phyloP scores from a whole-genome alignment of 495 filamentous ascomycete genomes.

The Pseudomonodictys pantanalensis region DNA sequence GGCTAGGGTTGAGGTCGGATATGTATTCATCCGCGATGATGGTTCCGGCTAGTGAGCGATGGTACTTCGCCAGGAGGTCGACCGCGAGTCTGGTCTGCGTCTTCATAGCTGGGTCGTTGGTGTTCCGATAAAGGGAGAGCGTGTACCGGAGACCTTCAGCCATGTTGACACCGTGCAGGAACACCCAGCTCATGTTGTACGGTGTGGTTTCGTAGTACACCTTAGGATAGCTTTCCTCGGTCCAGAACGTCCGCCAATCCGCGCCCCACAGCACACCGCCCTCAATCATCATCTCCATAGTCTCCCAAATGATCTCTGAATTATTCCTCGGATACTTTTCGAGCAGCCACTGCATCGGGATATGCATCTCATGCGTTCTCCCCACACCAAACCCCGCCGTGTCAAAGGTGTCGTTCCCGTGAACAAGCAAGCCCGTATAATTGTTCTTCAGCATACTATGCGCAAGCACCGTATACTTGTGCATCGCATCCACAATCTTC shows the following conservation, averaged over 20 bases:
- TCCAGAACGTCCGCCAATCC: too few relatives aligned
- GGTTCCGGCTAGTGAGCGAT: conserved; percentile 37
- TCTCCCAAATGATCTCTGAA: neutral
- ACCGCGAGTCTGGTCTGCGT: conserved; percentile 45
- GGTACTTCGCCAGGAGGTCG: conserved; percentile 51
- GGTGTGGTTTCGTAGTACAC: conserved; percentile 44
- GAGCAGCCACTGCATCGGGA: neutral
- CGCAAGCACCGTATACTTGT: conserved; percentile 43
- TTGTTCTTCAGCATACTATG: conserved; percentile 52
- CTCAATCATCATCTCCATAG: neutral
- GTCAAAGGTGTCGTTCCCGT: conserved; percentile 44
- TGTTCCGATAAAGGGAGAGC: conserved; percentile 46
- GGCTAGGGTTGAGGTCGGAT: conserved; percentile 31
- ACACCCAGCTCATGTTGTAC: conserved; percentile 24
- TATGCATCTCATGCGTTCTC: neutral
- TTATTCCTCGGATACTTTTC: neutral
- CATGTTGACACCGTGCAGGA: conserved; percentile 50
- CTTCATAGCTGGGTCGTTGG: conserved; percentile 43
- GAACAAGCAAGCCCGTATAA: conserved; percentile 49
- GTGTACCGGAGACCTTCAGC: conserved; percentile 51
- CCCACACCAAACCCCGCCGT: neutral
- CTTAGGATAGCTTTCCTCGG: conserved; percentile 45
- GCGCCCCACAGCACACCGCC: neutral
- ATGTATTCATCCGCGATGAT: conserved; percentile 39
- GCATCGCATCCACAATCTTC: conserved; percentile 41